Percentiles rank a stretch among this genome's conserved stretches.
Conservation (phyloP, 2,329 filamentous ascomycete genomes). For the Phialocephala sp. region DNA sequence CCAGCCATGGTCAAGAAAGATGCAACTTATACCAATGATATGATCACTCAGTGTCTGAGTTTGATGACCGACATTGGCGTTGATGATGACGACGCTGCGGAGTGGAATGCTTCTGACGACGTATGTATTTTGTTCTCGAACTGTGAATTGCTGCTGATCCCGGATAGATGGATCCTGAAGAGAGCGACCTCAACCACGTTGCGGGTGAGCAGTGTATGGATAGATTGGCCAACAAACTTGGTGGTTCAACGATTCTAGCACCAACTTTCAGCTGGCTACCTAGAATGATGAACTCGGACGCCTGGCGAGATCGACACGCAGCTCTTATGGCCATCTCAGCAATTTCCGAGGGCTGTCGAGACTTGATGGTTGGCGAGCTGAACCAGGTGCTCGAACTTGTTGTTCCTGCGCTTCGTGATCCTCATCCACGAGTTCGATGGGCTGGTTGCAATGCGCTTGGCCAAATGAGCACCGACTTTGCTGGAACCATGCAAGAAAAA, state of each 20-base stretch:
- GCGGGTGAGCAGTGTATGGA: slow-evolving; percentile 99
- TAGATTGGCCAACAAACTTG: slow-evolving; percentile 93
- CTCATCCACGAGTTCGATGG: slow-evolving; percentile 93
- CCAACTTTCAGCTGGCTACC: slow-evolving; percentile 97
- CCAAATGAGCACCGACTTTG: slow-evolving; percentile 99
- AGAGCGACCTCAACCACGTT: slow-evolving; percentile 96
- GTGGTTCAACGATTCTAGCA: slow-evolving; percentile 87
- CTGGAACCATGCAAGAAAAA: slow-evolving; percentile 95
- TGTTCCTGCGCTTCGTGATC: slow-evolving; percentile 87
- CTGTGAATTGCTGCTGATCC: slow-evolving; percentile 38
- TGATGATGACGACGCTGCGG: slow-evolving; percentile 91
- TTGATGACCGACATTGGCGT: slow-evolving; percentile 96
- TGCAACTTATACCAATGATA: slow-evolving; percentile 86
- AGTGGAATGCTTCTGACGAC: slow-evolving; percentile 94
- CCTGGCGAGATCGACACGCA: slow-evolving; percentile 94
- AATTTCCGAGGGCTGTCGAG: slow-evolving; percentile 95
- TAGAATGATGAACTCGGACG: slow-evolving; percentile 93
- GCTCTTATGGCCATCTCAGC: slow-evolving; percentile 98
- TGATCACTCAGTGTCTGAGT: slow-evolving; percentile 98
- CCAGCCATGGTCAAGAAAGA: slow-evolving; percentile 96
- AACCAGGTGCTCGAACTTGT: slow-evolving; percentile 94
- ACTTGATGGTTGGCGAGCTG: slow-evolving; percentile 93
- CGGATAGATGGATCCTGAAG: slow-evolving; percentile 82
- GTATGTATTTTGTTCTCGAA: slow-evolving; percentile 54
- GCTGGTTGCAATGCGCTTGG: slow-evolving; percentile 98